phyloP scores from a whole-genome alignment of 495 filamentous ascomycete genomes.

The Alectoria sarmentosa region DNA sequence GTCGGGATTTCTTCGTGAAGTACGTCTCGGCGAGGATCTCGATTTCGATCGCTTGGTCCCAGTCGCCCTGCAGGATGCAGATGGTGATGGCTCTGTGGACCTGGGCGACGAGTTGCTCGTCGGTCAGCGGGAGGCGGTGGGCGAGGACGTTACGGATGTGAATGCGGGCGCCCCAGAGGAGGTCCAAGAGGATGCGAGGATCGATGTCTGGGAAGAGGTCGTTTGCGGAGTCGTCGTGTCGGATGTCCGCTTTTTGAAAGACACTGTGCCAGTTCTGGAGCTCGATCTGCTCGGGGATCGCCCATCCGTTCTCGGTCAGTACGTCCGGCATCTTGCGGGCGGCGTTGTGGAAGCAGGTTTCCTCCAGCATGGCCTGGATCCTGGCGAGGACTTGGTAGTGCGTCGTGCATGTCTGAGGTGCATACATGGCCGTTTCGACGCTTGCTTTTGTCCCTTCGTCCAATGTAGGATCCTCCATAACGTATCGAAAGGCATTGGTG shows the following conservation, averaged over 20 bases:
- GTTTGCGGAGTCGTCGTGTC: background rate
- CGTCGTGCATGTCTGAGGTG: background rate
- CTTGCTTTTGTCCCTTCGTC: background rate
- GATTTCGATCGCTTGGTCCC: background rate
- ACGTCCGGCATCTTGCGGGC: background rate
- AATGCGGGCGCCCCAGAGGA: background rate
- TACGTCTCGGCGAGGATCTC: background rate
- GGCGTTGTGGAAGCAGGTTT: background rate
- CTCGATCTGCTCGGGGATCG: background rate
- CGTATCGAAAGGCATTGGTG: background rate
- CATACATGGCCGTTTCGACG: background rate
- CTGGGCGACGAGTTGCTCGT: background rate
- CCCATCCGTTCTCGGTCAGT: background rate
- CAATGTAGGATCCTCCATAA: background rate
- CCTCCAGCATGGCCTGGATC: background rate
- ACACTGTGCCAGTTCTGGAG: background rate
- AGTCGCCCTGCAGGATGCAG: background rate
- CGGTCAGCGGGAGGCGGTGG: background rate
- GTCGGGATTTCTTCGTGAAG: background rate
- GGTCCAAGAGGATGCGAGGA: background rate
- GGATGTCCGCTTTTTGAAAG: background rate
- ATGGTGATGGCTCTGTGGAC: background rate
- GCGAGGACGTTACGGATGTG: background rate
- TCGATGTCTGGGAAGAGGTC: background rate
- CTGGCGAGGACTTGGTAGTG: background rate